These are phyloP conservation scores for Phalaenopsis equestris DNA, from an alignment of 106 monocot genomes.

Conservation along the genomic window DNA sequence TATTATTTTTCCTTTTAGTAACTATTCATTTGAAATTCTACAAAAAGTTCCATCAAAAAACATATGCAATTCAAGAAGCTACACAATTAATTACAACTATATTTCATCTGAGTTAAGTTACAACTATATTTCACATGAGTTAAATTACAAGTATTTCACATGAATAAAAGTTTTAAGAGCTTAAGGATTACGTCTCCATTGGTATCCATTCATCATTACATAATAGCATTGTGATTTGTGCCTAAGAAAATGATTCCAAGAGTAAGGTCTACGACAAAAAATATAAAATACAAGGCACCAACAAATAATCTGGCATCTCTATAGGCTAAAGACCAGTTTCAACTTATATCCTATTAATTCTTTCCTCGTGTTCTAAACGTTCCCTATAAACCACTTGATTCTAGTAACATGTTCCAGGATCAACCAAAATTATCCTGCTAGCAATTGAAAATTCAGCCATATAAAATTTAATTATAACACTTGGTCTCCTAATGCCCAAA, in stretches of 20 bases:
- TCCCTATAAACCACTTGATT: background rate
- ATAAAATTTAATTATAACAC: background rate
- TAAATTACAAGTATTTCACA: too few relatives aligned
- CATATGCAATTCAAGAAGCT: background rate
- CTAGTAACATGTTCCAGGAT: background rate
- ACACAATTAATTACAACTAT: too few relatives aligned
- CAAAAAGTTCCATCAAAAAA: too few relatives aligned
- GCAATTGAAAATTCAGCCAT: background rate
- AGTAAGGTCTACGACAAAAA: background rate
- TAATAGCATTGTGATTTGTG: background rate
- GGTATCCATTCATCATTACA: background rate
- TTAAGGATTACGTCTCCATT: background rate
- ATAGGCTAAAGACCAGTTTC: background rate
- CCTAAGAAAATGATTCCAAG: background rate
- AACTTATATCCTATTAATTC: constrained; percentile 2
- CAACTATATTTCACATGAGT: background rate
- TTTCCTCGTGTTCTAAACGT: background rate
- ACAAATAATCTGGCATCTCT: background rate
- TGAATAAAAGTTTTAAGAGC: background rate
- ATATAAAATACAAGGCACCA: background rate
- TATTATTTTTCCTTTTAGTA: too few relatives aligned
- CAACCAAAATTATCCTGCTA: background rate
- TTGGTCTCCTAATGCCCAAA: background rate
- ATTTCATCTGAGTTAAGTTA: background rate
- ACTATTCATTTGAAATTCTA: too few relatives aligned